Evolutionary conservation across 2,329 filamentous ascomycete species (phyloP).

Genomic region (Colletotrichum orchidophilum): DNA sequence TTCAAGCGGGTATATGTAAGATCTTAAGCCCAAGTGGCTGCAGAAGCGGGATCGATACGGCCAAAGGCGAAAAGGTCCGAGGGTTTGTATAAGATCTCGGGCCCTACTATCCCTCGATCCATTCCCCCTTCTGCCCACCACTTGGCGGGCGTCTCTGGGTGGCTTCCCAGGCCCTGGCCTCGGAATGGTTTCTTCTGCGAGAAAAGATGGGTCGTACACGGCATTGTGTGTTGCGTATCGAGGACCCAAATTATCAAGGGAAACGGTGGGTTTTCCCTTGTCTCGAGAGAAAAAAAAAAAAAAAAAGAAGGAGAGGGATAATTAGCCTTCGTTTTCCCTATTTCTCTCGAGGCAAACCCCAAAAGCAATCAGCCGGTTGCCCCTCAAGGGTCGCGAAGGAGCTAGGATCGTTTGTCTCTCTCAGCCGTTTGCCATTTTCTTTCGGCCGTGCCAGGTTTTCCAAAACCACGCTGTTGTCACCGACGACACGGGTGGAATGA

Average conservation of each 20-base stretch:
- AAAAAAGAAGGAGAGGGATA: conserved; percentile 1
- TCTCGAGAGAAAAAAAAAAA: conserved; percentile 9
- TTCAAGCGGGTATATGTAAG: conserved; percentile 33
- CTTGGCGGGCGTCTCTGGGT: conserved; percentile 2
- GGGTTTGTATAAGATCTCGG: conserved; percentile 9
- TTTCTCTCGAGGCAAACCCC: neutral
- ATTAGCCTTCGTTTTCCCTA: neutral
- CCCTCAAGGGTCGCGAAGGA: too few relatives aligned
- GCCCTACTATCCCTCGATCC: neutral
- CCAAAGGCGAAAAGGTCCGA: conserved; percentile 8
- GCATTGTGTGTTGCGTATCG: neutral
- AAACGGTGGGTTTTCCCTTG: neutral
- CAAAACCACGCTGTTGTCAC: neutral
- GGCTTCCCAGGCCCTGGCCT: neutral
- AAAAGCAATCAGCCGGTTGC: conserved; percentile 28
- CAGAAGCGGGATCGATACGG: conserved; percentile 6
- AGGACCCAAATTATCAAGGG: conserved; percentile 11
- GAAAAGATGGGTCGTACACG: neutral
- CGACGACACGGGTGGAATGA: conserved; percentile 21
- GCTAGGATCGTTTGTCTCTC: neutral
- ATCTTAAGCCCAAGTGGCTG: conserved; percentile 25
- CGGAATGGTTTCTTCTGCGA: conserved; percentile 26
- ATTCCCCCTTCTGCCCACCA: neutral
- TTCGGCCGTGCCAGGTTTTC: neutral
- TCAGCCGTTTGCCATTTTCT: neutral